Conservation (phyloP, 1,284 basidiomycete species). For the Boletellus dicymbophilus region DNA sequence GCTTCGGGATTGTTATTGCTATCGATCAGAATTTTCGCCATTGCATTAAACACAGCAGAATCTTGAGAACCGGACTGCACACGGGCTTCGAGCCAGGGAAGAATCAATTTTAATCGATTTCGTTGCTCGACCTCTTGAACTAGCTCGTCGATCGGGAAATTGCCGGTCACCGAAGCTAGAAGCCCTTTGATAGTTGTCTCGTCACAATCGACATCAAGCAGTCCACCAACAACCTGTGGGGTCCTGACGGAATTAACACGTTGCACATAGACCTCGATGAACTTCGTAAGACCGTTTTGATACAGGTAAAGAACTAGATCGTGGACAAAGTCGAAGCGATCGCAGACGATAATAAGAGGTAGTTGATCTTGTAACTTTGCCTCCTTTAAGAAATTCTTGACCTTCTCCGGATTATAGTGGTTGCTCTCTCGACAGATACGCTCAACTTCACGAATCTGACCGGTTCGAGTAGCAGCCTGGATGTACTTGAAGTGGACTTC, state of each 20-base stretch:
- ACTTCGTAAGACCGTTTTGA: slow-evolving; percentile 96
- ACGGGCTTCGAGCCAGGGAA: slow-evolving; percentile 95
- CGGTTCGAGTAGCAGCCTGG: slow-evolving; percentile 97
- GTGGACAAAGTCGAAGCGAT: slow-evolving; percentile 99
- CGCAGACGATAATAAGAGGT: slow-evolving; percentile 99
- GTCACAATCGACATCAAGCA: slow-evolving; percentile 98
- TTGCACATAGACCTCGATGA: slow-evolving; percentile 99
- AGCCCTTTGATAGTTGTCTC: slow-evolving; percentile 96
- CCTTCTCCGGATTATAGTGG: slow-evolving; percentile 98
- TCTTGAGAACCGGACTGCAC: slow-evolving; percentile 94
- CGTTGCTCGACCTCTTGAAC: slow-evolving; percentile 97
- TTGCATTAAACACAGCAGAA: slow-evolving; percentile 91
- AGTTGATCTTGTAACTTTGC: slow-evolving; percentile 97
- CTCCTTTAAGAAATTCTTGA: slow-evolving; percentile 99
- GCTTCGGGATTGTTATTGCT: slow-evolving; percentile 98
- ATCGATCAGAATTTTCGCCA: slow-evolving; percentile 99
- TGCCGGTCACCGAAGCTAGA: slow-evolving; percentile 92
- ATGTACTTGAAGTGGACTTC: slow-evolving; percentile 99
- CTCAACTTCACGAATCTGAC: slow-evolving; percentile 98
- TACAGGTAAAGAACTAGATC: slow-evolving; percentile 99
- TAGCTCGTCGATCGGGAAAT: slow-evolving; percentile 97
- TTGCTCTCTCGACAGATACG: slow-evolving; percentile 98
- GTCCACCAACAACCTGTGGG: slow-evolving; percentile 97
- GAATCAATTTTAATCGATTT: slow-evolving; percentile 95
- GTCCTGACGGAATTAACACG: slow-evolving; percentile 97